phyloP scores from a whole-genome alignment of 164 flowering plant genomes.

The Sextonia rubra region DNA sequence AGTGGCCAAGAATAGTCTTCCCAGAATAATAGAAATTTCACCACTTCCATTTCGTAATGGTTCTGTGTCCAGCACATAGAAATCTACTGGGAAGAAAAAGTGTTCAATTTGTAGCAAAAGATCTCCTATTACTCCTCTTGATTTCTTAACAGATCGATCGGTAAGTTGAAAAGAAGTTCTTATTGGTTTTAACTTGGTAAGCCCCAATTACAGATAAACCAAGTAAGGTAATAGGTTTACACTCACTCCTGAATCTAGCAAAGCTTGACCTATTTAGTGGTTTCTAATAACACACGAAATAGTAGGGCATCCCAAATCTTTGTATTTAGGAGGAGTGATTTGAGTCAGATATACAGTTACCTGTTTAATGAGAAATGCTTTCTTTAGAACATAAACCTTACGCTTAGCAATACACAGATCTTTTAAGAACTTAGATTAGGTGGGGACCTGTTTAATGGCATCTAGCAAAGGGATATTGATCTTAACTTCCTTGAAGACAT shows the following conservation, averaged over 20 bases:
- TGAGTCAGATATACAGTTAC: too few species aligned
- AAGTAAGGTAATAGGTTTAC: not conserved
- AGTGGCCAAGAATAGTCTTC: not conserved
- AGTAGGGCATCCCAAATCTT: not conserved
- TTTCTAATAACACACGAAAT: not conserved
- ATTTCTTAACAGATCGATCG: not conserved
- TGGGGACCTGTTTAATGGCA: too few species aligned
- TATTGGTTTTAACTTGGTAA: slow-evolving; percentile 1
- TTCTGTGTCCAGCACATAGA: not conserved
- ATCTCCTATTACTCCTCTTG: slow-evolving; percentile 6
- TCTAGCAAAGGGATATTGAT: too few species aligned
- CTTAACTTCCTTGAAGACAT: too few species aligned
- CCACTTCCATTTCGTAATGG: not conserved
- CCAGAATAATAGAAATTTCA: not conserved
- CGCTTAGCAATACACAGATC: too few species aligned
- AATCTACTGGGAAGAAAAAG: not conserved
- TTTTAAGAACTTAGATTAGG: too few species aligned
- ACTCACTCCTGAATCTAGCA: not conserved
- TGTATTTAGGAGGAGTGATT: too few species aligned
- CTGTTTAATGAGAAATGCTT: too few species aligned
- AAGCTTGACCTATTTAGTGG: not conserved
- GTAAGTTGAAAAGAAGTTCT: not conserved
- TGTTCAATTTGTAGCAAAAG: slow-evolving; percentile 4
- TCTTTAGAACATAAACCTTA: too few species aligned
- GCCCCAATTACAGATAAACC: slow-evolving; percentile 1